Evolutionary conservation across 75 land plant genomes (phyloP), one percentile per base, ranked within the genome.

Genomic region (Adiantum capillusveneris): DNA sequence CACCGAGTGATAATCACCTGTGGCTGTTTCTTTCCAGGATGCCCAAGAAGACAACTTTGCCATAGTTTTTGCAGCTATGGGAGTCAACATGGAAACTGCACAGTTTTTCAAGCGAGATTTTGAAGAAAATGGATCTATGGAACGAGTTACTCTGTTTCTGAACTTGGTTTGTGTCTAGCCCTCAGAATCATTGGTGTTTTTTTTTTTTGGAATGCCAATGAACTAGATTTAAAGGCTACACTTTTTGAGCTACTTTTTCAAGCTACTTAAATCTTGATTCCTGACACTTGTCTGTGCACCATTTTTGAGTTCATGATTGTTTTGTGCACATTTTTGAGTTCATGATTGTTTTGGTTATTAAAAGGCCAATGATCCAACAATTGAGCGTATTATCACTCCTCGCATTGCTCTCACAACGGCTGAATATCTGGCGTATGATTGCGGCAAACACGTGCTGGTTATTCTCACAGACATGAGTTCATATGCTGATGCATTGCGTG

Each of bases 41-140:
- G 68, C 39, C 3, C 48, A 43, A 14, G 75, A 76, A 56, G 65
- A 76, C 56, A 76, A 76, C 57, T 76, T 76, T 59, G 62, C 68
- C 53, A 76, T 76, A 46, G 70, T 76, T 17, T 76, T 76, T 67
- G 70, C 74, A n/a, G 79, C 79, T 28, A 76, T 76, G 75, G 75
- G 75, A 46, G 79, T 76, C 16, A 76, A 71, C 57, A 76, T 76
- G 75, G 79, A 76, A 52, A 76, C 70, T 31, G 75, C 79, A 6
- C 68, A 66, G 28, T 76, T 76, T 44, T 71, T 76, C 65, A 76
- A 76, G 27, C 58, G 75, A 29, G 79, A 76, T 34, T 71, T 76
- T 66, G 79, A 76, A 57, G 75, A 76, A 26, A 76, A 76, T 71
- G 79, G 79, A 1, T 76, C 70, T 3, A 71, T 71, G 75, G 70